Evolutionary conservation across 441 rosid genomes (phyloP), one percentile per base, ranked within the genome.

Genomic region (Hura crepitans): DNA sequence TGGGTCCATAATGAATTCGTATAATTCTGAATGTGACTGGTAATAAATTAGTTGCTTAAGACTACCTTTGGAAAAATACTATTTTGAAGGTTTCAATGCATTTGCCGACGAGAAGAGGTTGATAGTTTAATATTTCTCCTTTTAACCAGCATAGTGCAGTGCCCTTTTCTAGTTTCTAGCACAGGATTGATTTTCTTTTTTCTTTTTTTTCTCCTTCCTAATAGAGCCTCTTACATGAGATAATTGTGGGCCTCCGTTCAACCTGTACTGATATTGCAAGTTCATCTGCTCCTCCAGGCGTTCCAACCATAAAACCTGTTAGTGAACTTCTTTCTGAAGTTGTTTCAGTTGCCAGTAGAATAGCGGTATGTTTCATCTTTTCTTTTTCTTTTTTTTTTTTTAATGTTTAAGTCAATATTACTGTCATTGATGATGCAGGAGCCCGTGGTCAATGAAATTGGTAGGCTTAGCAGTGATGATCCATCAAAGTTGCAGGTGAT

Each of bases 181-280:
- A 30, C 43, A 23, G 62, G 31, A 72, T 67, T 65, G 27, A 57
- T 4, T n/a, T 69, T 62, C 4, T 28, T 6, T 6, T 72, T 71
- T 62, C 50, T 64, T 27, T 12, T 74, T 62, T 55, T 65, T 35
- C 8, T 10, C 71, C 72, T 65, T 57, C 64, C 70, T 82, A 64
- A 45, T 77, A 94, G 99, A 82, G 86, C 77, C 80, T 94, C 70
- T 73, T 94, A 49, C 89, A 84, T 72, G 97, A 92, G 77, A 84
- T 94, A 75, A 92, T 92, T 53, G 74, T 89, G 30, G 87, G 97
- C 77, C 89, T 87, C 66, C 90, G 84, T 70, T 81, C 94, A 23
- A 83, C 85, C 47, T 81, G 85, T 74, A 73, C 79, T 9, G 89
- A 89, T 76, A 82, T 79, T 66, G 94, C 90, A 62, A 94, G 99